Evolutionary conservation across 768 basidiomycete genomes (phyloP).

Genomic region (Mycena vitilis): DNA sequence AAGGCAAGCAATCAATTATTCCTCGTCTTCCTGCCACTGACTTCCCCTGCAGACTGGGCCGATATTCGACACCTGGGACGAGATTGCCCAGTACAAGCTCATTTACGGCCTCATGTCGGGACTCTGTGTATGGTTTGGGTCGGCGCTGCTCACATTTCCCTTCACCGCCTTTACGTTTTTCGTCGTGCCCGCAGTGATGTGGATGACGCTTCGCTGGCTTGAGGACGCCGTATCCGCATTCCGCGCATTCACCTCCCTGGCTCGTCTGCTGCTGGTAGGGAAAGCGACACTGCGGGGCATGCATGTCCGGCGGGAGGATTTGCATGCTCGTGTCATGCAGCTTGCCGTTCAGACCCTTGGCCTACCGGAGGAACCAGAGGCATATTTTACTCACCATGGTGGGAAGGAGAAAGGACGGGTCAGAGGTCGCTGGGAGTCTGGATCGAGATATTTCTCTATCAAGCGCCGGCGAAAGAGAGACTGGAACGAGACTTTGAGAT

Average conservation of each 20-base stretch:
- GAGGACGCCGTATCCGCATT: conserved; percentile 87
- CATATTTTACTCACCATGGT: conserved; percentile 67
- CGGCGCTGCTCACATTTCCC: conserved; percentile 71
- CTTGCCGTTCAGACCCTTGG: conserved; percentile 68
- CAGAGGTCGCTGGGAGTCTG: conserved; percentile 74
- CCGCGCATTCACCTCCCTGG: conserved; percentile 75
- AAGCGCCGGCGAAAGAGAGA: conserved; percentile 84
- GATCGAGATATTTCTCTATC: conserved; percentile 82
- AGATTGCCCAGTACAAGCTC: conserved; percentile 91
- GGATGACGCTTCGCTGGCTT: conserved; percentile 90
- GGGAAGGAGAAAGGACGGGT: conserved; percentile 80
- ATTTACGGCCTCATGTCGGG: conserved; percentile 85
- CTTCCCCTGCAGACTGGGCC: conserved; percentile 63
- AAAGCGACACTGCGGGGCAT: conserved; percentile 65
- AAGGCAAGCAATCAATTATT: conserved; percentile 43
- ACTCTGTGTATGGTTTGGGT: conserved; percentile 69
- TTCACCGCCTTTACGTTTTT: conserved; percentile 67
- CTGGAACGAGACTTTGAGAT: conserved; percentile 87
- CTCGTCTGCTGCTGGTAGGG: conserved; percentile 72
- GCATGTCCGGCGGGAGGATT: conserved; percentile 61
- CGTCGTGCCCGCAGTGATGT: conserved; percentile 82
- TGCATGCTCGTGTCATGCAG: conserved; percentile 76
- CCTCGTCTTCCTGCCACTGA: neutral
- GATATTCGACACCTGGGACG: conserved; percentile 88
- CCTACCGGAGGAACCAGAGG: conserved; percentile 78